Base-by-base conservation (phyloP, 306 rosid species). In the Comarum palustre region DNA sequence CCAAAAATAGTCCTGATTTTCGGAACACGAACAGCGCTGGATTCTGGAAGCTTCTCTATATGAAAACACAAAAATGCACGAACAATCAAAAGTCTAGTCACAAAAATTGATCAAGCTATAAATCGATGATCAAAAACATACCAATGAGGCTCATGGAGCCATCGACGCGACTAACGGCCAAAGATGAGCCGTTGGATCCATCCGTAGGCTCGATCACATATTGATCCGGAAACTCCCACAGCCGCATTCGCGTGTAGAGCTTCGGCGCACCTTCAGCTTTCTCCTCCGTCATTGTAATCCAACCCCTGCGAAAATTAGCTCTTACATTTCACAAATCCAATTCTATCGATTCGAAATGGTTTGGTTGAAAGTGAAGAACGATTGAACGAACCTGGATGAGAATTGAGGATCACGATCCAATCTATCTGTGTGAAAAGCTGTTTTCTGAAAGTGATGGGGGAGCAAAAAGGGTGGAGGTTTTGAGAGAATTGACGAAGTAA, bases 171-270 rank as follows among this genome's bases (percentile, higher is more conserved):
- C 86, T 85, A 36, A 93, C 87, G 1, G 92, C 78, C 91, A 89
- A 79, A 66, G 89, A 88, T 54, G 95, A 86, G 78, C 90, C 92
- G 71, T 82, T 84, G 79, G 96, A 87, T 42, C 96, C 99, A 84
- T 94, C 99, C 16, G 96, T 91, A 20, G 99, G 97, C 83, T 94
- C 96, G 55, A 91, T 72, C 65, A 91, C 92, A 76, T 80, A 89
- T 86, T 87, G 95, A 82, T 89, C 91, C n/a, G 95, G 89, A 78
- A 89, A 89, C 78, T 89, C 97, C 99, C 99, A 94, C 24, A 94
- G 85, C 31, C 96, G 85, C 99, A 94, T 86, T 38, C 93, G 84
- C 24, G 95, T 78, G 81, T 89, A 91, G 32, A 94, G 85, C 88
- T 94, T 94, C 72, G 82, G 97, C 80, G 79, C 87, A 25, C 93